These are phyloP conservation scores for Auricularia cornea DNA, from an alignment of 768 basidiomycete species.

Conservation along the genomic window DNA sequence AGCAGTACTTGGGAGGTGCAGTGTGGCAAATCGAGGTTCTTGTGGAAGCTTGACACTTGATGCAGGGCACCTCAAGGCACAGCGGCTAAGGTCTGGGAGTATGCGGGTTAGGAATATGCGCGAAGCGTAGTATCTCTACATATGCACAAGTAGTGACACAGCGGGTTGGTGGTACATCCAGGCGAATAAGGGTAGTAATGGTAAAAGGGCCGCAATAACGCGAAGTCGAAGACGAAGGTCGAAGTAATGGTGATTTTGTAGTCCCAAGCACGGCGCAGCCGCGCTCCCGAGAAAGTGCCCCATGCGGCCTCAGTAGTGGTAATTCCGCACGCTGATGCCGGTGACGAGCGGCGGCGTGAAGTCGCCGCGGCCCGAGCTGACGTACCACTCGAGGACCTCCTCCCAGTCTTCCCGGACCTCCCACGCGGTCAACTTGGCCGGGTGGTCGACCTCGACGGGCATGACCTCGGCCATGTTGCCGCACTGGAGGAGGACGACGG, in stretches of 20 bases:
- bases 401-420: not conserved
- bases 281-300: not conserved
- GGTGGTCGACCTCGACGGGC: slow-evolving; percentile 54
- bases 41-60: too few relatives aligned
- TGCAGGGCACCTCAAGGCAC: not conserved
- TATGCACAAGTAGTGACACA: not conserved
- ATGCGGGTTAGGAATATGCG: not conserved
- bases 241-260: not conserved
- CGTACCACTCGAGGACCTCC: not conserved
- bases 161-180: not conserved
- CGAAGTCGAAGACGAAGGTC: not conserved
- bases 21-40: too few relatives aligned
- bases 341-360: not conserved
- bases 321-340: not conserved
- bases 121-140: not conserved
- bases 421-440: not conserved
- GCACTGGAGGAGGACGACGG: slow-evolving; percentile 70
- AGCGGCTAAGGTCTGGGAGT: not conserved
- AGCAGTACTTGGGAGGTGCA: too few relatives aligned
- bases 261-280: not conserved
- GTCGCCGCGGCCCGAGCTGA: not conserved
- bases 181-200: not conserved
- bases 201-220: not conserved
- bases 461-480: slow-evolving; percentile 71
- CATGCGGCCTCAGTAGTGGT: not conserved